Conservation (phyloP, 2,329 filamentous ascomycete species). For the Sporothrix schenckii region DNA sequence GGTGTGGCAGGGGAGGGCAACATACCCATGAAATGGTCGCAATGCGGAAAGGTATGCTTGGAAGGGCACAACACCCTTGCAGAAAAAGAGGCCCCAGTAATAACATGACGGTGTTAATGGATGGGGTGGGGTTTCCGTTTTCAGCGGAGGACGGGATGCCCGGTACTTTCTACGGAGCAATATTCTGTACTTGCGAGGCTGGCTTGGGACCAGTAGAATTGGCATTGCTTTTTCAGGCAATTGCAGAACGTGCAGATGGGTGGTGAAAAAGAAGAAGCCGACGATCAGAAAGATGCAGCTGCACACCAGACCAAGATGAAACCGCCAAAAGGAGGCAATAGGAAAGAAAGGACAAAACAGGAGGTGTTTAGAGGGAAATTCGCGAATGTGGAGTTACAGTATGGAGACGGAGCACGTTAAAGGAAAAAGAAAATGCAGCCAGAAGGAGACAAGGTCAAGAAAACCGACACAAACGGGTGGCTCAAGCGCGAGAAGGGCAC, state of each 20-base stretch:
- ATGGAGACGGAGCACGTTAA: neutral
- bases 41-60: no score
- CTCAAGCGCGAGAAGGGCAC: slow-evolving; percentile 11
- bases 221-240: neutral
- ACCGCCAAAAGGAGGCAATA: neutral
- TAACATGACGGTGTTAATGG: slow-evolving; percentile 8
- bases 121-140: neutral
- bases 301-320: neutral
- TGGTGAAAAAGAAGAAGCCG: neutral
- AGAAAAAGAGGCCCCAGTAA: neutral
- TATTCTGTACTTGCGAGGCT: no score
- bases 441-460: neutral
- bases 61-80: neutral
- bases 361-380: neutral
- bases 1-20: no score
- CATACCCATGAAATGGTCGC: no score
- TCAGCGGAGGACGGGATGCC: neutral
- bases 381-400: neutral
- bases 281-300: neutral
- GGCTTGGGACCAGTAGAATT: neutral
- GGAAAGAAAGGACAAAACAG: neutral
- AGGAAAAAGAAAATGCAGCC: neutral
- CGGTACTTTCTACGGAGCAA: neutral
- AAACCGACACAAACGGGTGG: slow-evolving; percentile 22
- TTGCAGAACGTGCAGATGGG: neutral